phyloP scores from a whole-genome alignment of 108 stramenopile genomes.

The Skeletonema menzelii region DNA sequence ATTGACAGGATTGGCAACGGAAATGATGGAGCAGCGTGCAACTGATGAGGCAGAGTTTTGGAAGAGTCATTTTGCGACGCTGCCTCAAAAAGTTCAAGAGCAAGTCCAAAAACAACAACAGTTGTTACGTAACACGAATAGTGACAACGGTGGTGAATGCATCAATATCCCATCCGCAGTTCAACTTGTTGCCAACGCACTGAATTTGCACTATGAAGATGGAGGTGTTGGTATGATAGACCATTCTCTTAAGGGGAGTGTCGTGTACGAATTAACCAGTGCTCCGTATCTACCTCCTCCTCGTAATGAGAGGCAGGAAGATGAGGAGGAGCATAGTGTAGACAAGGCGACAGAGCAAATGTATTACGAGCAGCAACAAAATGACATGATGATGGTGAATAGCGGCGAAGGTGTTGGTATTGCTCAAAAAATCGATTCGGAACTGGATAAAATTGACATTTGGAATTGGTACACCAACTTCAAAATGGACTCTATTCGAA shows the following conservation, averaged over 20 bases:
- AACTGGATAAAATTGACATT: not conserved
- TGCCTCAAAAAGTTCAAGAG: not conserved
- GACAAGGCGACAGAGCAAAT: slow-evolving; percentile 12
- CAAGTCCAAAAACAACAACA: not conserved
- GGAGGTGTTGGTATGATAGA: too few species aligned
- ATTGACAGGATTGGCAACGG: not conserved
- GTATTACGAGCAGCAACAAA: slow-evolving; percentile 13
- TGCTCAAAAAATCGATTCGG: not conserved
- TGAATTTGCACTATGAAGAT: slow-evolving; percentile 1
- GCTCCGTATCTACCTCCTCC: slow-evolving; percentile 13
- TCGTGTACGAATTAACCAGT: slow-evolving; percentile 17
- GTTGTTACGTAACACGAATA: not conserved
- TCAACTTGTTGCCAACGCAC: slow-evolving; percentile 12
- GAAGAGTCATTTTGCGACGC: not conserved
- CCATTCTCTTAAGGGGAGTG: too few species aligned
- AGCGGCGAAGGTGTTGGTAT: not conserved
- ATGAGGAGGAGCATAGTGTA: not conserved
- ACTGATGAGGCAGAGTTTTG: not conserved
- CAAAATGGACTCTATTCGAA: slow-evolving; percentile 30
- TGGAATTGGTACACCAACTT: slow-evolving; percentile 23
- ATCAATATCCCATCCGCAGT: slow-evolving; percentile 8
- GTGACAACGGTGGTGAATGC: not conserved
- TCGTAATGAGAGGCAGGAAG: slow-evolving; percentile 1
- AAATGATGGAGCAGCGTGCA: not conserved
- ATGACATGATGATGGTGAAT: not conserved